phyloP scores from a whole-genome alignment of 495 filamentous ascomycete species.

The Penicillium robsamsonii region DNA sequence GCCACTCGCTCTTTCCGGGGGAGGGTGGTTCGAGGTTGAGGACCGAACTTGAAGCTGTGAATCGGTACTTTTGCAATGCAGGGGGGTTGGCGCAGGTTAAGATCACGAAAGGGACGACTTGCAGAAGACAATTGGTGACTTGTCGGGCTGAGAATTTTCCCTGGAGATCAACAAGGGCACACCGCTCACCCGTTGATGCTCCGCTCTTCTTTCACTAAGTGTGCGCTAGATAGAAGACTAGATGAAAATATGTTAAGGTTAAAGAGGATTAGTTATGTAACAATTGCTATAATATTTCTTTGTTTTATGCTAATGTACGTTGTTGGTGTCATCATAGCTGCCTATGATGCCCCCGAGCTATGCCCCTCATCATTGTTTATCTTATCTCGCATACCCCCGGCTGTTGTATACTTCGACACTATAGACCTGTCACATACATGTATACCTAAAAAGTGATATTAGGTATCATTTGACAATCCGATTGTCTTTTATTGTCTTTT shows the following conservation, averaged over 20 bases:
- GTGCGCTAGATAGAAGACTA: neutral
- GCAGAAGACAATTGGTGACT: slow-evolving; percentile 21
- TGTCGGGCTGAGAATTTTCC: slow-evolving; percentile 29
- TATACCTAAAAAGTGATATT: neutral
- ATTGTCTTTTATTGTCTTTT: neutral
- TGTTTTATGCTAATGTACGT: neutral
- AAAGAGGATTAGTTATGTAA: neutral
- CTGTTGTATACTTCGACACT: neutral
- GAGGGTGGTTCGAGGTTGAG: neutral
- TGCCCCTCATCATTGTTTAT: slow-evolving; percentile 11
- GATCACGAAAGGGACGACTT: slow-evolving; percentile 8
- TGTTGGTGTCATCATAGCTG: slow-evolving; percentile 7
- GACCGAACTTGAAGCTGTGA: neutral
- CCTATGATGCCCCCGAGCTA: neutral
- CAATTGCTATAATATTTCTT: slow-evolving; percentile 3
- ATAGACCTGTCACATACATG: neutral
- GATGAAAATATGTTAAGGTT: neutral
- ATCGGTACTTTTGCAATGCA: slow-evolving; percentile 4
- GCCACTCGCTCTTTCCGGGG: slow-evolving; percentile 15
- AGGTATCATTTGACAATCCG: neutral
- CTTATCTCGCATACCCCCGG: slow-evolving; percentile 2
- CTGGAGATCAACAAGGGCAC: slow-evolving; percentile 9
- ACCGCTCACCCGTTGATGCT: slow-evolving; percentile 26
- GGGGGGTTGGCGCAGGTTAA: neutral
- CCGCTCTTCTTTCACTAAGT: slow-evolving; percentile 24